Evolutionary conservation across 805 yeast species (phyloP).

Genomic region (Isabelozyma rhagii): DNA sequence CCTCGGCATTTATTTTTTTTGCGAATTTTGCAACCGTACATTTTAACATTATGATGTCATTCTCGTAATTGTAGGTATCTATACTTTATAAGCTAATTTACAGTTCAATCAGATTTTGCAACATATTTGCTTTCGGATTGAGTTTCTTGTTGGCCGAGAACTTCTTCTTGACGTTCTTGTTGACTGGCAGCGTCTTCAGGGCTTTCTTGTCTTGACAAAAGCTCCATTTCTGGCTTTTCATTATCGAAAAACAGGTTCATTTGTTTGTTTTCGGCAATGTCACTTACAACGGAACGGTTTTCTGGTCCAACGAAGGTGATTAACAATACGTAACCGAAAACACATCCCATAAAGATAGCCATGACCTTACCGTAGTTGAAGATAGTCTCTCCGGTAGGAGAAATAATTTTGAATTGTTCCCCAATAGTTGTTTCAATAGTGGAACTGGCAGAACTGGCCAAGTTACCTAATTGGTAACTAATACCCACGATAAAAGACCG

Average conservation of each 20-base stretch:
- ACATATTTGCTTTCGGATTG: no score
- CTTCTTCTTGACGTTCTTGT: no score
- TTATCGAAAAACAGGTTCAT: background rate
- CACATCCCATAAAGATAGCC: slow-evolving; percentile 68
- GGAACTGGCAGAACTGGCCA: slow-evolving; percentile 67
- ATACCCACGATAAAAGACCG: slow-evolving; percentile 61
- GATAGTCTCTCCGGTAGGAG: slow-evolving; percentile 12
- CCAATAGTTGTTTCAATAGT: slow-evolving; percentile 70
- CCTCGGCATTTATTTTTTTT: no score
- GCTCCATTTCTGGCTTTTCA: background rate
- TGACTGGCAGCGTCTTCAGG: no score
- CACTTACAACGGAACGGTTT: slow-evolving; percentile 4
- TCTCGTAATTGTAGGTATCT: no score
- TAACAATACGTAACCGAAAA: slow-evolving; percentile 49
- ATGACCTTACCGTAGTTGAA: slow-evolving; percentile 68
- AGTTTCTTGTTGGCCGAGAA: no score
- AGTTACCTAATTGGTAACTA: slow-evolving; percentile 69
- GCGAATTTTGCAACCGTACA: no score
- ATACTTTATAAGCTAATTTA: no score
- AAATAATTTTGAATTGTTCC: slow-evolving; percentile 50
- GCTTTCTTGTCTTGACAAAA: no score
- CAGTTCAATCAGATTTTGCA: no score
- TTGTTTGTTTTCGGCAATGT: background rate
- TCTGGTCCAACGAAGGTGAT: slow-evolving; percentile 59
- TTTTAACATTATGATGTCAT: no score